phyloP scores from a whole-genome alignment of 768 basidiomycete species.

The Cubamyces sp. region DNA sequence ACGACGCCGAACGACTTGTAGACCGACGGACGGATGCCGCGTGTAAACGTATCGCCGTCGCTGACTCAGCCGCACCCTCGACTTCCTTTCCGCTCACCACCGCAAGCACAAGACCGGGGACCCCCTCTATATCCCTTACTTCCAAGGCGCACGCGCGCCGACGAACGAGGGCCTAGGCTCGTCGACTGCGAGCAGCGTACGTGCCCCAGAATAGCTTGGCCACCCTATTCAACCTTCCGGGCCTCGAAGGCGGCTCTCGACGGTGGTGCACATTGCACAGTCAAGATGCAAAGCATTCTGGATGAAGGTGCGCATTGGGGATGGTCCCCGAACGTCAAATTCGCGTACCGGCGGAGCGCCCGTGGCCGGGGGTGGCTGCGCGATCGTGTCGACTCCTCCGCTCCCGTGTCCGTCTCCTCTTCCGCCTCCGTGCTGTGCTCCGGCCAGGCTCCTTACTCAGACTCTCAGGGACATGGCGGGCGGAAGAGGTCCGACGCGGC shows the following conservation, averaged over 20 bases:
- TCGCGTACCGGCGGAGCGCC: neutral
- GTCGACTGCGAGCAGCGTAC: neutral
- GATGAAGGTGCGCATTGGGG: neutral
- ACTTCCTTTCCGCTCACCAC: neutral
- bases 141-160: neutral
- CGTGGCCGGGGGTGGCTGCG: conserved; percentile 15
- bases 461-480: too few relatives aligned
- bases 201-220: neutral
- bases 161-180: neutral
- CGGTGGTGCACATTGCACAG: too few relatives aligned
- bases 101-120: neutral
- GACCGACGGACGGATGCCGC: neutral
- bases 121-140: neutral
- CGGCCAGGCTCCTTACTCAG: neutral
- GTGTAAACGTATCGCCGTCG: conserved; percentile 1
- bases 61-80: conserved; percentile 3
- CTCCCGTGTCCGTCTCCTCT: too few relatives aligned
- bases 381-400: neutral
- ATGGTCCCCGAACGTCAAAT: conserved; percentile 13
- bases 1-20: neutral
- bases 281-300: neutral
- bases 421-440: neutral
- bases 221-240: neutral
- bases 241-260: too few relatives aligned
- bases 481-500: too few relatives aligned